Evolutionary conservation across 768 basidiomycete genomes (phyloP).

Genomic region (Lentinula edodes): DNA sequence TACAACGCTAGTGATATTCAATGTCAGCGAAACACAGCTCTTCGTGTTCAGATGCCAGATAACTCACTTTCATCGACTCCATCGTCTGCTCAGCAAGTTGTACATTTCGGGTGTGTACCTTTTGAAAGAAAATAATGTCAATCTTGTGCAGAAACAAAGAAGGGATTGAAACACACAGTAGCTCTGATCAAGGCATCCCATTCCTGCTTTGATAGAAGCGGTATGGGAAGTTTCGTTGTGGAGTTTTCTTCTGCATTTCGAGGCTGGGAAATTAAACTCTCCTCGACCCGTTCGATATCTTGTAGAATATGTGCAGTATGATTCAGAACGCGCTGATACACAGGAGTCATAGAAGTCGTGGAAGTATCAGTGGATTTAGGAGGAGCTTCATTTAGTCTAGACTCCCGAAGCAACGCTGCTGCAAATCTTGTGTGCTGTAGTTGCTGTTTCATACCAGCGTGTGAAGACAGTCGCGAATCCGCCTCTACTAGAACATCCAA

Average conservation of each 20-base stretch:
- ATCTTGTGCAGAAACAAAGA: too few species aligned
- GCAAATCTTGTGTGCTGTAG: too few species aligned
- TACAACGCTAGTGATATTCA: constrained; percentile 29
- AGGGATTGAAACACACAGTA: constrained; percentile 16
- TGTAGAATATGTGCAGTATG: not conserved
- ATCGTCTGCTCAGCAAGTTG: constrained; percentile 45
- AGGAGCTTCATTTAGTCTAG: too few species aligned
- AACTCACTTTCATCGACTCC: constrained; percentile 46
- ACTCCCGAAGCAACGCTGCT: too few species aligned
- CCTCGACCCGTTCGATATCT: not conserved
- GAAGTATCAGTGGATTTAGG: not conserved
- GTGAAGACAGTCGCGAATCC: not conserved
- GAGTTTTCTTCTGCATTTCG: not conserved
- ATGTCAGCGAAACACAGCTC: too few species aligned
- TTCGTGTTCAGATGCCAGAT: too few species aligned
- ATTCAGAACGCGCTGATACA: not conserved
- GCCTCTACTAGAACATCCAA: constrained; percentile 18
- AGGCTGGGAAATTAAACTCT: constrained; percentile 9
- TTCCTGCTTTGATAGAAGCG: constrained; percentile 45
- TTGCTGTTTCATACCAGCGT: too few species aligned
- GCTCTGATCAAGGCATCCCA: constrained; percentile 48
- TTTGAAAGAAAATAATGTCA: too few species aligned
- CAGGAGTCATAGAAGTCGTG: not conserved
- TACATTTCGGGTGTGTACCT: constrained; percentile 31
- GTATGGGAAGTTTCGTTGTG: constrained; percentile 27